Base-by-base conservation (phyloP, 163 green algal genomes). In the Chlorella variabilis region DNA sequence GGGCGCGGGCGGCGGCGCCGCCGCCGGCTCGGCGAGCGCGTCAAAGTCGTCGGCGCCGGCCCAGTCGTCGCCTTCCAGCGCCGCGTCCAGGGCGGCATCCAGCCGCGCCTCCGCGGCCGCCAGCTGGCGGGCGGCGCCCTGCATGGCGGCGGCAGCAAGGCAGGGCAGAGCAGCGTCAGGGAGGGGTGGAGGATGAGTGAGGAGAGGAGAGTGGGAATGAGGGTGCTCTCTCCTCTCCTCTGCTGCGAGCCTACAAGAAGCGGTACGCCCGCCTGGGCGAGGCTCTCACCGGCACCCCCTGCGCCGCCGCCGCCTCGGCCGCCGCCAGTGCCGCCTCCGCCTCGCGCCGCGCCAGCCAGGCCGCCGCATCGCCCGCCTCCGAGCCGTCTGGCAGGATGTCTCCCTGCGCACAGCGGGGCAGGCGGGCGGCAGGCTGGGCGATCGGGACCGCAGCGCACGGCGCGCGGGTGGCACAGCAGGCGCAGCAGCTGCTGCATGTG, bases 301-400 rank as follows among this genome's bases (percentile, higher is more conserved):
- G 4, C 6, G 38, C 33, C 27, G 29, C 54, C 8, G 56, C 73
- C 21, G n/a, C 54, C 73, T 80, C 73, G 1, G 73, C 73, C 15
- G 73, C 73, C n/a, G 38, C 73, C 56, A 80, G 73, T 68, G 83
- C 78, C 23, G 25, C 42, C 49, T 91, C 91, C 1, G 77, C 86
- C 5, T 51, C 73, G 1, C 54, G 29, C 58, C 82, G 65, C 42
- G 66, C 69, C 70, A 78, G 69, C 86, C 85, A 93, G 3, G 13
- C 31, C 27, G 13, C 42, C 36, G 89, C 86, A 25, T 93, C 84
- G 1, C 49, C 62, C 15, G 81, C 83, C 54, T 90, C 66, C 25
- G 80, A 84, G 1, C 90, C 91, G 49, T 93, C 90, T 9, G 83
- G 79, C 66, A 75, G 31, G n/a, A 92, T 77, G 36, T 90, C 71